Conservation (phyloP, 176 grass and related monocot species). For the Lolium perenne region DNA sequence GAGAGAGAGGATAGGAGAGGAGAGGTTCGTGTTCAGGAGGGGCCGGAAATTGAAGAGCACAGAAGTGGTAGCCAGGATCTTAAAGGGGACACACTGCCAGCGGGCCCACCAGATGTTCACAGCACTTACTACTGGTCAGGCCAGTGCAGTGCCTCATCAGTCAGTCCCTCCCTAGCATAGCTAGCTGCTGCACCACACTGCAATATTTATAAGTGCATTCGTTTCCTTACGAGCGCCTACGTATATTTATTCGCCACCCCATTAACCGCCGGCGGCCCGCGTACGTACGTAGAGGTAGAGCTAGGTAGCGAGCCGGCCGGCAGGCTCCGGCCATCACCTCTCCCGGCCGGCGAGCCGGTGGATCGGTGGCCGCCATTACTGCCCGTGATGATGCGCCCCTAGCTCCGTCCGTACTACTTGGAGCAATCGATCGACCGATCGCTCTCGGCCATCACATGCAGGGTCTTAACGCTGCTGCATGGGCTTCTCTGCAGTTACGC, state of each 20-base stretch:
- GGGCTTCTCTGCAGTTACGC: conserved; percentile 61
- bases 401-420: neutral
- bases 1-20: conserved; percentile 10
- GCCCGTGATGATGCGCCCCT: neutral
- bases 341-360: neutral
- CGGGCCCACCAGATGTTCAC: conserved; percentile 67
- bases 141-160: conserved; percentile 18
- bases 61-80: conserved; percentile 77
- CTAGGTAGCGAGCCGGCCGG: neutral
- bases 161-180: neutral
- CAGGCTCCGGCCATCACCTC: neutral
- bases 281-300: neutral
- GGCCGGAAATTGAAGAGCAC: conserved; percentile 72
- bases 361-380: conserved; percentile 12
- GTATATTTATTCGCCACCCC: neutral
- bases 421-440: neutral
- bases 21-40: neutral
- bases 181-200: neutral
- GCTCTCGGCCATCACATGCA: conserved; percentile 51
- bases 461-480: conserved; percentile 50
- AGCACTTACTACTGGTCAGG: conserved; percentile 51
- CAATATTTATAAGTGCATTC: conserved; percentile 7
- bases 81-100: conserved; percentile 68
- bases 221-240: neutral
- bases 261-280: conserved; percentile 12